Percentiles rank a stretch among this genome's conserved stretches.
phyloP scores from a whole-genome alignment of 2,329 filamentous ascomycete species.

The Phialophora verrucosa region DNA sequence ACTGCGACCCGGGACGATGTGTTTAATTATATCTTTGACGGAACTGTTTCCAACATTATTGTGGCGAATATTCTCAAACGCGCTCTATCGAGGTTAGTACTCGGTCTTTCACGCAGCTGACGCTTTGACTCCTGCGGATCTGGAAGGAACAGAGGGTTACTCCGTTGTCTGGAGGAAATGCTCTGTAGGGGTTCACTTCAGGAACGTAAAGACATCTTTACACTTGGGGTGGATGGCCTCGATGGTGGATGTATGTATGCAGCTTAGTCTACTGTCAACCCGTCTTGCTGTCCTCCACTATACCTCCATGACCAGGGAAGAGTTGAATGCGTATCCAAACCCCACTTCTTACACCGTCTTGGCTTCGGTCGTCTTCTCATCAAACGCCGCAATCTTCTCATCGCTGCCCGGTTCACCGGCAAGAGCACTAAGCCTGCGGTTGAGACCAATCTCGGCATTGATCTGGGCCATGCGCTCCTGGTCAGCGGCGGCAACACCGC shows the following conservation, averaged over 20 bases:
- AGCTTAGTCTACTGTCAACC: neutral
- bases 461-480: slow-evolving; percentile 75
- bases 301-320: neutral
- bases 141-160: neutral
- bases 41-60: too few species aligned
- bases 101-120: too few species aligned
- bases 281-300: neutral
- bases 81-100: too few species aligned
- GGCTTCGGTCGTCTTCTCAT: slow-evolving; percentile 20
- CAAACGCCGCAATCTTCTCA: slow-evolving; percentile 26
- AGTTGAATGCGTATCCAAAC: neutral
- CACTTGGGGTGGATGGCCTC: neutral
- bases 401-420: slow-evolving; percentile 28
- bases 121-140: neutral
- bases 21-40: too few species aligned
- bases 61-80: too few species aligned
- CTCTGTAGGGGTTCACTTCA: neutral
- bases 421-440: slow-evolving; percentile 35
- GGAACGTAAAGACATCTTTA: neutral
- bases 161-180: neutral
- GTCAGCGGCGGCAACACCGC: slow-evolving; percentile 70
- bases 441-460: slow-evolving; percentile 70
- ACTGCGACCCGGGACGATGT: too few species aligned
- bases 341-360: slow-evolving; percentile 16
- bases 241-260: neutral